Evolutionary conservation across 2,329 filamentous ascomycete genomes (phyloP).

Genomic region (Kalaharituber pfeilii): DNA sequence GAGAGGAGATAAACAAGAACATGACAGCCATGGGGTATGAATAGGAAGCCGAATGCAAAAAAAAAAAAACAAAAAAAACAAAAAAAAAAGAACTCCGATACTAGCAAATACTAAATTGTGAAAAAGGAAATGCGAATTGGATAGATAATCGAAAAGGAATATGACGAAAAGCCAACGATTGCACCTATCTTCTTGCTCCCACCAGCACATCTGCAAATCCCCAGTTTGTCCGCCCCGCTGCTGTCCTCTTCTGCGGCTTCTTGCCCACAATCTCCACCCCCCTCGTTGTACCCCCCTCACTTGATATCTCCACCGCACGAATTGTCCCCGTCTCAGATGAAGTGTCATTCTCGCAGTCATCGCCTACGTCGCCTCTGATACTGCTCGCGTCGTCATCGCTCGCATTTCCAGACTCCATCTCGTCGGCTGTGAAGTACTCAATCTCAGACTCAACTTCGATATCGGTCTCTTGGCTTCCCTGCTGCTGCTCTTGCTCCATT

Average conservation of each 20-base stretch:
- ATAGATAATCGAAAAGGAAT: no score
- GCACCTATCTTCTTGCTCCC: background rate
- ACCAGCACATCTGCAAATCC: constrained; percentile 1
- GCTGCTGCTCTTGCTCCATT: background rate
- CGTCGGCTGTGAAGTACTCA: background rate
- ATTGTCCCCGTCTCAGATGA: background rate
- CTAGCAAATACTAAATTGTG: no score
- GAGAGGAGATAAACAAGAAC: background rate
- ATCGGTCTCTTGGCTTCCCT: background rate
- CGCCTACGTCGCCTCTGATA: background rate
- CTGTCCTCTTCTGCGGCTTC: background rate
- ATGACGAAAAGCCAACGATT: no score
- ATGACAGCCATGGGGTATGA: background rate
- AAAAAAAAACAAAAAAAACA: background rate
- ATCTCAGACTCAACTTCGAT: background rate
- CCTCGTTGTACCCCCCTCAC: background rate
- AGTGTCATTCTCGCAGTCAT: background rate
- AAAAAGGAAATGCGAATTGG: no score
- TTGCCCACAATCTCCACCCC: constrained; percentile 1
- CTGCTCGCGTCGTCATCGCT: background rate
- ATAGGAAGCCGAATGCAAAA: background rate
- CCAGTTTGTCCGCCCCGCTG: background rate
- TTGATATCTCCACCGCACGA: background rate
- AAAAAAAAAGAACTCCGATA: background rate
- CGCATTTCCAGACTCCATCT: background rate